These are phyloP conservation scores for Psilocybe tampanensis DNA, from an alignment of 768 basidiomycete species.

Conservation along the genomic window DNA sequence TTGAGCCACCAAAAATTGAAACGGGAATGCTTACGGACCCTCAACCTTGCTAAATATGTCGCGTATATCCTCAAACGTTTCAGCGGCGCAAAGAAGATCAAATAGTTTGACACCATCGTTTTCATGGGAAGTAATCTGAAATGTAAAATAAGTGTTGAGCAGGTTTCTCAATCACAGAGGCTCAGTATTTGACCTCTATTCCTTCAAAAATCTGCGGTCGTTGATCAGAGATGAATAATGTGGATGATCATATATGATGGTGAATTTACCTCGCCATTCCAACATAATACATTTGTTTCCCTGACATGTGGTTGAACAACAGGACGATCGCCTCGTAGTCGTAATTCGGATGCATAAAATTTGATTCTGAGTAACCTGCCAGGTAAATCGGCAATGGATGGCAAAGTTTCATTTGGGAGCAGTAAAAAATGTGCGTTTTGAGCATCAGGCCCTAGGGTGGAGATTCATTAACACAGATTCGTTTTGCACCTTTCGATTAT, in stretches of 20 bases:
- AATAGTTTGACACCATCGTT: constrained; percentile 73
- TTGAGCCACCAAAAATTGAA: neutral
- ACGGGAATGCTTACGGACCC: constrained; percentile 69
- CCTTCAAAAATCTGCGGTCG: constrained; percentile 71
- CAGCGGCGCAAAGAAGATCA: constrained; percentile 30
- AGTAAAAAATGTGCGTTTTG: constrained; percentile 31
- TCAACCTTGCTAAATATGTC: constrained; percentile 64
- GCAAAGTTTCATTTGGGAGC: neutral
- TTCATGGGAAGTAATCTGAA: constrained; percentile 57
- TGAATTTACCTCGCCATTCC: constrained; percentile 79
- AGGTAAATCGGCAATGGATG: neutral
- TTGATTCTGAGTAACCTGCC: constrained; percentile 27
- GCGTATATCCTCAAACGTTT: constrained; percentile 44
- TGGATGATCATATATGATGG: neutral
- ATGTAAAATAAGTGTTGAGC: neutral
- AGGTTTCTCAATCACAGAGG: neutral
- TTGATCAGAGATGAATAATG: neutral
- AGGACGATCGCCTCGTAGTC: constrained; percentile 60
- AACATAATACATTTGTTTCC: constrained; percentile 68
- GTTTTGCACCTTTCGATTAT: neutral
- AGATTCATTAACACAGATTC: neutral
- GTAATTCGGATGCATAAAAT: constrained; percentile 78
- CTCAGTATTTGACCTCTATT: constrained; percentile 51
- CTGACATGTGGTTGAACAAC: constrained; percentile 71
- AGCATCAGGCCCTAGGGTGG: constrained; percentile 64